Evolutionary conservation across 306 rosid genomes (phyloP).

Genomic region (Inga laurina): DNA sequence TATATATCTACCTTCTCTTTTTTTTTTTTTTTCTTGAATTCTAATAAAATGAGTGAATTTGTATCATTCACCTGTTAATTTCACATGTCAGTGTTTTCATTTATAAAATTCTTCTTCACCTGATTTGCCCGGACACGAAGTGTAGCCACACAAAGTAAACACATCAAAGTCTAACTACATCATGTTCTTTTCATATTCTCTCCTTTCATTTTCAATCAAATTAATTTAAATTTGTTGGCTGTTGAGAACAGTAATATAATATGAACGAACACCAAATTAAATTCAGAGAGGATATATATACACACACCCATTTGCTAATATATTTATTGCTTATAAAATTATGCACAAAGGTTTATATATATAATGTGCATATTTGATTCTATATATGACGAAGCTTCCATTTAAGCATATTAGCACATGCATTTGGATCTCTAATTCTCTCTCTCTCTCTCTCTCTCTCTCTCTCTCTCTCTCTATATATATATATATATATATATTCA

Average conservation of each 20-base stretch:
- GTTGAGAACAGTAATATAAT: conserved; percentile 33
- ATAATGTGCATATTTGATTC: conserved; percentile 28
- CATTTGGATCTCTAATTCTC: conserved; percentile 6
- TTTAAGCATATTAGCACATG: conserved; percentile 52
- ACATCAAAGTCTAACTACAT: conserved; percentile 29
- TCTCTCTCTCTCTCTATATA: no score
- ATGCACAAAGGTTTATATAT: not conserved
- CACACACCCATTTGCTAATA: conserved; percentile 24
- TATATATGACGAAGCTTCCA: conserved; percentile 38
- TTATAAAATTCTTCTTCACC: conserved; percentile 39
- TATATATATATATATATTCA: not conserved
- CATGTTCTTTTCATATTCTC: conserved; percentile 48
- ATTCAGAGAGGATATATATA: conserved; percentile 15
- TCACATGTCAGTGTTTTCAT: conserved; percentile 45
- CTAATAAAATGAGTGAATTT: conserved; percentile 11
- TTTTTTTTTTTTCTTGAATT: not conserved
- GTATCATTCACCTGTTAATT: conserved; percentile 41
- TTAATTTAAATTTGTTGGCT: conserved; percentile 39
- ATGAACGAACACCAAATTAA: conserved; percentile 26
- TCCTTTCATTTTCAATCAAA: conserved; percentile 37
- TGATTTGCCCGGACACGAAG: conserved; percentile 17
- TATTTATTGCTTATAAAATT: not conserved
- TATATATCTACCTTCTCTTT: not conserved
- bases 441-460: not conserved
- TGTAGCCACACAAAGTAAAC: conserved; percentile 40